phyloP scores from a whole-genome alignment of 148 eudicot species.

The Nepenthes gracilis region DNA sequence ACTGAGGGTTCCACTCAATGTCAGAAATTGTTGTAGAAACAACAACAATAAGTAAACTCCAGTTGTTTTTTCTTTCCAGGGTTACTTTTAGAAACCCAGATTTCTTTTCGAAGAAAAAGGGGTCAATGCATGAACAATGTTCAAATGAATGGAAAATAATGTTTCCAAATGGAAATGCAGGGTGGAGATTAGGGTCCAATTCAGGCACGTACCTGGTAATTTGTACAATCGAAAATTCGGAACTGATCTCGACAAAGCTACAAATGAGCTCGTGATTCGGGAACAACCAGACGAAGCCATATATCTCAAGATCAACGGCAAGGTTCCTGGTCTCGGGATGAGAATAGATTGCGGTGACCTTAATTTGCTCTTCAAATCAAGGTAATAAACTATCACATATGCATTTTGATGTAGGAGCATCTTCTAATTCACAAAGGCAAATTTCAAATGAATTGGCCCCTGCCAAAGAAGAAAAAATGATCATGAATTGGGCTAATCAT shows the following conservation, averaged over 20 bases:
- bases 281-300: constrained; percentile 35
- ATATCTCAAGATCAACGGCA: constrained; percentile 22
- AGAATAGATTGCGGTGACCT: constrained; percentile 24
- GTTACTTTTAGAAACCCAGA: neutral
- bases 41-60: no score
- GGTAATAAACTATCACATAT: constrained; percentile 10
- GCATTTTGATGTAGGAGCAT: neutral
- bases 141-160: neutral
- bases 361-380: constrained; percentile 28
- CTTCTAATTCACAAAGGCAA: neutral
- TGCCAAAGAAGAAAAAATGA: neutral
- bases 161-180: constrained; percentile 7
- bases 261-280: constrained; percentile 25
- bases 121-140: no score
- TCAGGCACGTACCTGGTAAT: constrained; percentile 30
- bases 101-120: neutral
- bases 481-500: no score
- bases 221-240: constrained; percentile 21
- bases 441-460: neutral
- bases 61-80: no score
- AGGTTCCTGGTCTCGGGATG: constrained; percentile 34
- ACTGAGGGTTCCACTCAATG: no score
- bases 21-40: no score
- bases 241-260: constrained; percentile 21
- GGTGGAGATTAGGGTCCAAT: constrained; percentile 31